Evolutionary conservation across 2,329 filamentous ascomycete genomes (phyloP), one percentile per base, ranked within the genome.

Genomic region (Zasmidium cellare): DNA sequence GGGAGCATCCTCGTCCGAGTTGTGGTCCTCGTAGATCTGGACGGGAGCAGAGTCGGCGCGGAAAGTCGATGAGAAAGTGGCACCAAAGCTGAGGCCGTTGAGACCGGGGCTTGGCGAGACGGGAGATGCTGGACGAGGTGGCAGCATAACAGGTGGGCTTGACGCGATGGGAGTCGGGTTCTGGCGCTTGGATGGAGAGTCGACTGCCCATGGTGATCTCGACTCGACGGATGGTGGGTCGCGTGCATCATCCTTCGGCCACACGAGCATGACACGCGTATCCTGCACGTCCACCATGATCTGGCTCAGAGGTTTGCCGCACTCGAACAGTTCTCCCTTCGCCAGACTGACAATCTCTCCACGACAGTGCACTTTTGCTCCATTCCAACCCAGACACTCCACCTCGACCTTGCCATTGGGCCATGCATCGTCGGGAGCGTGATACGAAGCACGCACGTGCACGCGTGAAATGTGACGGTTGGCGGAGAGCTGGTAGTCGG

Each of bases 241-340:
- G 45, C 83, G 76, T 71, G 81, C 75, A 77, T 84, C 46, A 68
- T 69, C 71, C 69, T 68, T 75, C n/a, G 94, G 94, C 93, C 94
- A 97, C 71, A 88, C 86, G 61, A 99, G 80, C 74, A 96, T 82
- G 46, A 97, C 91, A 62, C 94, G 89, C 54, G 92, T 88, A 72
- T 96, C 92, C 69, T 96, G 91, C 45, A 97, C 92, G 73, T 97
- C 92, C 63, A 99, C 79, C 86, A 99, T 96, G 73, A 99, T 92
- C 69, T 96, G 92, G 18, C 87, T 87, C 65, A 87, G 86, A 71
- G 92, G 90, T 25, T 92, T 92, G 76, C 96, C 91, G 57, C 92
- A 96, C 48, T 87, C 89, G 75, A 97, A 97, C 51, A 86, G 89
- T 72, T 96, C 92, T 18, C 90, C 91, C 78, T 96, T 97, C 63